Base-by-base conservation (phyloP, 148 eudicot species). In the Fagopyrum homotropicum region DNA sequence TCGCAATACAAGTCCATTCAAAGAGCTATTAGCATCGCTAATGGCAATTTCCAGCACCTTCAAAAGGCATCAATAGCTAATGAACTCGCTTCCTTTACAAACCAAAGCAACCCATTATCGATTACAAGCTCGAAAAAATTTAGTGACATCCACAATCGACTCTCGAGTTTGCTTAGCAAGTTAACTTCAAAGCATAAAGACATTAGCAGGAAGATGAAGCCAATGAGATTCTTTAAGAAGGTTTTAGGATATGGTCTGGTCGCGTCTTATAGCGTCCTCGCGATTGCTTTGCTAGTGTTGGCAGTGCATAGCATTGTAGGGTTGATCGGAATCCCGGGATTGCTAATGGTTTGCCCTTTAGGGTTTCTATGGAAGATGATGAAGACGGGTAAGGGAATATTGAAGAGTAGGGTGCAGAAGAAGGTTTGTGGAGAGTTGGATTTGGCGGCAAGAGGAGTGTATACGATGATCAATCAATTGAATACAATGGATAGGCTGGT, bases 401-500 rank as follows among this genome's bases (percentile, higher is more conserved):
- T 48, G 49, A 83, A 75, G 75, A 55, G 45, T 9, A 80, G 74
- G 52, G 43, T 61, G 44, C 73, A 73, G 0, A 74, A 84, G 47
- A 79, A 84, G 45, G 51, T 84, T 5, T 80, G 83, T 2, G 73
- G 73, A 19, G 87, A 88, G 70, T 80, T 93, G 47, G 97, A 93
- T 76, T 77, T 84, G 4, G 92, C 98, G 3, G 91, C 89, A 1
- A 86, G 82, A 83, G 97, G 93, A 12, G 81, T 89, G 14, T 91
- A 87, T 52, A 82, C 82, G 19, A 45, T 91, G 72, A 85, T 81
- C 57, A 91, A 91, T 57, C 91, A 91, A 63, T 83, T 93, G 17
- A 93, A 90, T 69, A 91, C 97, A 0, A 82, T 87, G 78, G 85
- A 91, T 45, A 77, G 86, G 84, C 90, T 91, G 3, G 91, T 86